Evolutionary conservation across 208 protist genomes (phyloP).

Genomic region (Acanthamoeba healyi): DNA sequence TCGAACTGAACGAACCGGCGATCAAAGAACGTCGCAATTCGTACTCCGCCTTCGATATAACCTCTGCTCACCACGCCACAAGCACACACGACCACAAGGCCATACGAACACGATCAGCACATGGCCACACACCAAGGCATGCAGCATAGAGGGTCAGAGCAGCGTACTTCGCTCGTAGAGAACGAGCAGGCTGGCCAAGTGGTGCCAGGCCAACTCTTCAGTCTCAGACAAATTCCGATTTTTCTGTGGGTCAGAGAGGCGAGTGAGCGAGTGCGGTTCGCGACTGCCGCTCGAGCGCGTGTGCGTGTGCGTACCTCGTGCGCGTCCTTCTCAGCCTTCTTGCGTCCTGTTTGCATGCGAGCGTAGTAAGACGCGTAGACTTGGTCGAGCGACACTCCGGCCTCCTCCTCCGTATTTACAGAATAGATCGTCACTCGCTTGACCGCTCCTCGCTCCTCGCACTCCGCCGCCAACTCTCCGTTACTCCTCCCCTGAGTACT

Average conservation of each 20-base stretch:
- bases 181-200: conserved; percentile 38
- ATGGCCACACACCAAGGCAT: too few species aligned
- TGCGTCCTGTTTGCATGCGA: not conserved
- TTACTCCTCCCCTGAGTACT: not conserved
- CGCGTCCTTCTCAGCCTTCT: not conserved
- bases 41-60: conserved; percentile 45
- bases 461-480: not conserved
- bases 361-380: not conserved
- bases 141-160: too few species aligned
- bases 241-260: too few species aligned
- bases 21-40: conserved; percentile 6
- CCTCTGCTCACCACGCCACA: conserved; percentile 27
- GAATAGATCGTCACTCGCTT: conserved; percentile 8
- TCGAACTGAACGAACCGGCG: conserved; percentile 9
- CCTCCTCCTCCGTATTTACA: conserved; percentile 38
- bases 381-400: not conserved
- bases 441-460: not conserved
- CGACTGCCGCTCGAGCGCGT: not conserved
- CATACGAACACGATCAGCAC: not conserved
- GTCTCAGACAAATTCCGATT: not conserved
- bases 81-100: not conserved
- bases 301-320: not conserved
- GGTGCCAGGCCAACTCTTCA: conserved; percentile 55
- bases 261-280: too few species aligned
- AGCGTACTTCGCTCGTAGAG: conserved; percentile 51